A percentile compares a stretch with the other conserved stretches of the same genome.
These are phyloP conservation scores for Rutstroemia sp. DNA, from an alignment of 2,329 filamentous ascomycete species.

Conservation along the genomic window DNA sequence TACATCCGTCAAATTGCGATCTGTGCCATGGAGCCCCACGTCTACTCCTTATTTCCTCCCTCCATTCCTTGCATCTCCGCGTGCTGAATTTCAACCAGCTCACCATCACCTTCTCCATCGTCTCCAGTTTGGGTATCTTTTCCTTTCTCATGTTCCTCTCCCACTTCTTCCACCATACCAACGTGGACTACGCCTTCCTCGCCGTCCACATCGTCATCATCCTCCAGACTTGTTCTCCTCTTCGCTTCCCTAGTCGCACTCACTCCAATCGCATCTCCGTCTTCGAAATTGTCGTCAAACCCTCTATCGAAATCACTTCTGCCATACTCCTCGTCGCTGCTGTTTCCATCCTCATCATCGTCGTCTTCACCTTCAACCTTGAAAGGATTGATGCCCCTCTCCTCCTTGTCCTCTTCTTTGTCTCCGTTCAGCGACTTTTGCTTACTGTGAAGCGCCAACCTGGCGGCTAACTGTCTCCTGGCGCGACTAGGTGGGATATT, in stretches of 20 bases:
- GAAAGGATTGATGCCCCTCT: slow-evolving; percentile 25
- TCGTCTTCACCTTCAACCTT: slow-evolving; percentile 28
- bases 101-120: slow-evolving; percentile 16
- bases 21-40: not conserved
- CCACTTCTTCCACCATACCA: slow-evolving; percentile 6
- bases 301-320: slow-evolving; percentile 1
- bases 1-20: not conserved
- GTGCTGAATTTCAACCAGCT: slow-evolving; percentile 23
- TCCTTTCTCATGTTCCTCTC: not conserved
- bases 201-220: slow-evolving; percentile 27
- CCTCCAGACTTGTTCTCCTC: slow-evolving; percentile 29
- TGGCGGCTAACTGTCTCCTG: slow-evolving; percentile 80
- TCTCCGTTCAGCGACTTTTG: slow-evolving; percentile 31
- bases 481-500: slow-evolving; percentile 83
- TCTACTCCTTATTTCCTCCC: not conserved
- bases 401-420: slow-evolving; percentile 18
- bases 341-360: slow-evolving; percentile 21
- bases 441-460: slow-evolving; percentile 69
- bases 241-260: slow-evolving; percentile 28
- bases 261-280: slow-evolving; percentile 10
- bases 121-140: slow-evolving; percentile 5
- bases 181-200: slow-evolving; percentile 21
- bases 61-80: slow-evolving; percentile 21
- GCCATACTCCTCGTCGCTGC: slow-evolving; percentile 18
- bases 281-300: slow-evolving; percentile 2